Base-by-base conservation (phyloP, 345 rosid species). In the Corchorus olitorius region DNA sequence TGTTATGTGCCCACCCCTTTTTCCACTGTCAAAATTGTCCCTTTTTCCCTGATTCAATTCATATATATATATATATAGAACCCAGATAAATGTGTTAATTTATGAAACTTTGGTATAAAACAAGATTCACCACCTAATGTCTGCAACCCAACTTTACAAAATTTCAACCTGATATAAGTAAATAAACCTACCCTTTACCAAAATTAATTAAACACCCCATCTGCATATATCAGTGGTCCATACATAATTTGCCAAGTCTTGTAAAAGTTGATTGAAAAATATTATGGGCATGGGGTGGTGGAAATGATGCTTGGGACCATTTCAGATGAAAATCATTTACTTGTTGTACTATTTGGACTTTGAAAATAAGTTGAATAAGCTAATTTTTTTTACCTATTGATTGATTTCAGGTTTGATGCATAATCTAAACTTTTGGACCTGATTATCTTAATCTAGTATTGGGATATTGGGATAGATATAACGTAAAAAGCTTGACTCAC, bases 221-320 rank as follows among this genome's bases (percentile, higher is more conserved):
- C 71, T 63, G 80, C 16, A 13, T 53, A 4, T 68, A 66, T 10
- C 34, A 68, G 75, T 68, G 80, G 81, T 54, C 81, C 76, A 62
- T 34, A 64, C 76, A 62, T 34, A 64, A n/a, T 76, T 81, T 43
- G 55, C 75, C 60, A 64, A 35, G 72, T 59, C 60, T 55, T 76
- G 69, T 62, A n/a, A 37, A 76, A 59, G 58, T 27, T 27, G 54
- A 66, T 17, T 45, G 70, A 64, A 70, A 70, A 58, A 17, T 63
- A 50, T 34, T 8, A 59, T 52, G 39, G 39, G 67, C 49, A 71
- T 80, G 76, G 60, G 72, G 10, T 22, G 43, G 43, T 3, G 43
- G 43, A 39, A 3, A 39, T 39, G 43, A 39, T 39, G 46, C 71
- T 71, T 55, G 60, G 78, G 75, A 70, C 79, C 69, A 68, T 66